A percentile compares a stretch with the other conserved stretches of the same genome.
Conservation (phyloP, 2,329 filamentous ascomycete species). For the Colletotrichum plurivorum region DNA sequence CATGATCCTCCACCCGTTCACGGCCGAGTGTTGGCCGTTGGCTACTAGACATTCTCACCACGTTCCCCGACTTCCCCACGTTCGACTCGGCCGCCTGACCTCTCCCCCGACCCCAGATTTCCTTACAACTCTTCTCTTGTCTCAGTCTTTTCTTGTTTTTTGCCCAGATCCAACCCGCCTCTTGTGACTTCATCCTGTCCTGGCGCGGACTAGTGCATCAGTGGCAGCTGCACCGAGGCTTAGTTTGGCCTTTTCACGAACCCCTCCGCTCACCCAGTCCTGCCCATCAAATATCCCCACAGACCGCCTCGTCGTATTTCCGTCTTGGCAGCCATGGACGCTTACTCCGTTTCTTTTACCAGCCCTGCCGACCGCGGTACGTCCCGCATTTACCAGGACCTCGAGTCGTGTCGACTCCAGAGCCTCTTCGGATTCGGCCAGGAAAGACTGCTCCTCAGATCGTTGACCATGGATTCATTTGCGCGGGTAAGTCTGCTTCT, state of each 20-base stretch:
- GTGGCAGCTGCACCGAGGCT: slow-evolving; percentile 11
- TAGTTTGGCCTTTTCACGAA: slow-evolving; percentile 26
- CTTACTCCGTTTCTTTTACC: slow-evolving; percentile 65
- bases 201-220: slow-evolving; percentile 13
- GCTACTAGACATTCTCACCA: slow-evolving; percentile 32
- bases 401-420: slow-evolving; percentile 57
- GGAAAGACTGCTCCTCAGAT: slow-evolving; percentile 46
- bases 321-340: slow-evolving; percentile 58
- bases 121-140: slow-evolving; percentile 11
- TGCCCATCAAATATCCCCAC: slow-evolving; percentile 12
- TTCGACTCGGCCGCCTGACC: slow-evolving; percentile 22
- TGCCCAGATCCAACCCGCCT: not conserved
- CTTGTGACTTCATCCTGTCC: slow-evolving; percentile 20
- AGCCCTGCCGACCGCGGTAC: slow-evolving; percentile 58
- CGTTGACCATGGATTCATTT: slow-evolving; percentile 50
- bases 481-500: slow-evolving; percentile 51
- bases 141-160: slow-evolving; percentile 23
- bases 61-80: slow-evolving; percentile 30
- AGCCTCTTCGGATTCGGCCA: slow-evolving; percentile 51
- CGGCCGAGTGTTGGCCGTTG: slow-evolving; percentile 28
- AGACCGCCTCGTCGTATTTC: not conserved
- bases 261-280: not conserved
- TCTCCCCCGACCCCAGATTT: slow-evolving; percentile 3
- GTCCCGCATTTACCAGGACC: slow-evolving; percentile 66
- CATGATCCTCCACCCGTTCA: slow-evolving; percentile 23